Evolutionary conservation across 2,329 filamentous ascomycete genomes (phyloP).

Genomic region (Teratosphaeriaceae sp.): DNA sequence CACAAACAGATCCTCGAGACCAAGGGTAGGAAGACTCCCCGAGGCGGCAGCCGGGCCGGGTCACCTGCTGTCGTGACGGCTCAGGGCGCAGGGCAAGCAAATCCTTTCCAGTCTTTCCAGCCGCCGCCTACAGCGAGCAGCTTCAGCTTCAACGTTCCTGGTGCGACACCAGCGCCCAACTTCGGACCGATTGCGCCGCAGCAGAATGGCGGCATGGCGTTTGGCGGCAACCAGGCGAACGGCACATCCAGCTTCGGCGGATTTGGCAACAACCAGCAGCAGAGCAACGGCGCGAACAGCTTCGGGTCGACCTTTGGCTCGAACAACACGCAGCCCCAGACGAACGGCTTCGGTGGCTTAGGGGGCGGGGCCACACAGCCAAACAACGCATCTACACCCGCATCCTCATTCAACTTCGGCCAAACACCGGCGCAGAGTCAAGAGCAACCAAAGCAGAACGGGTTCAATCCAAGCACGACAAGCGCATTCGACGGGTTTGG

Average conservation of each 20-base stretch:
- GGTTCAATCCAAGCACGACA: conserved; percentile 6
- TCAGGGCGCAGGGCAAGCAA: not conserved
- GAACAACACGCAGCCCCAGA: conserved; percentile 7
- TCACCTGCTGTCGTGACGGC: conserved; percentile 6
- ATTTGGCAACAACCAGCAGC: conserved; percentile 5
- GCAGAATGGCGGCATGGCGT: conserved; percentile 4
- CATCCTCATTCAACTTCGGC: conserved; percentile 14
- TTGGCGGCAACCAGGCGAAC: conserved; percentile 6
- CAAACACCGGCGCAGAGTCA: conserved; percentile 9
- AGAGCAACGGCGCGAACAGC: not conserved
- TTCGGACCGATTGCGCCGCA: conserved; percentile 4
- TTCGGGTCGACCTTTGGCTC: no score
- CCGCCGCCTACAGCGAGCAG: conserved; percentile 7
- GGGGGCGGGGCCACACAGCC: no score
- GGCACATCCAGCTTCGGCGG: conserved; percentile 9
- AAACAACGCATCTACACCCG: conserved; percentile 3
- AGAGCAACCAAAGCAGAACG: conserved; percentile 10
- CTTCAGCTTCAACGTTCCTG: conserved; percentile 12
- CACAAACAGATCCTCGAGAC: conserved; percentile 6
- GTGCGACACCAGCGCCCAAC: conserved; percentile 7
- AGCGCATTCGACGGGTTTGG: conserved; percentile 8
- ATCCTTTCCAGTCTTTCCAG: conserved; percentile 12
- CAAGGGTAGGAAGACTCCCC: conserved; percentile 5
- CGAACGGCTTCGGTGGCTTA: conserved; percentile 11
- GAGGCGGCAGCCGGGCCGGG: conserved; percentile 9